Evolutionary conservation across 1,284 basidiomycete genomes (phyloP).

Genomic region (Marasmius sp.): DNA sequence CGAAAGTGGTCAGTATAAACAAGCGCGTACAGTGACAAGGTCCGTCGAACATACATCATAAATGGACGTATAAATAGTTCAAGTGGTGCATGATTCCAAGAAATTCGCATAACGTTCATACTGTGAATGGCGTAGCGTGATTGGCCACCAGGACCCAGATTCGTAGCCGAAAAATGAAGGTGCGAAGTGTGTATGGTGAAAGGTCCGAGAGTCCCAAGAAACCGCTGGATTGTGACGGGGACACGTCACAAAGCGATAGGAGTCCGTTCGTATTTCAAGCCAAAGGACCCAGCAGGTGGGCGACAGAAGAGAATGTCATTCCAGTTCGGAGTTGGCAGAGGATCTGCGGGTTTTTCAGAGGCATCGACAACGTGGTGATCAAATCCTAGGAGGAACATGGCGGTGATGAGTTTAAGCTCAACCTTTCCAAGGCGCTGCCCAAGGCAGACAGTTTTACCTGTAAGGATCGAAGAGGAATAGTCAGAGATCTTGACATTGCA

Average conservation of each 20-base stretch:
- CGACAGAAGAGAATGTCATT: constrained; percentile 70
- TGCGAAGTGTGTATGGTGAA: too few species aligned
- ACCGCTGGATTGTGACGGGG: too few species aligned
- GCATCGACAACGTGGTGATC: constrained; percentile 54
- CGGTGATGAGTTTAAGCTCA: constrained; percentile 65
- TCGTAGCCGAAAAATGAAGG: too few species aligned
- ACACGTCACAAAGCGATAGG: constrained; percentile 29
- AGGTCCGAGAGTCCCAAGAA: too few species aligned
- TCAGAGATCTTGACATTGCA: constrained; percentile 12
- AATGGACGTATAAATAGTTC: constrained; percentile 21
- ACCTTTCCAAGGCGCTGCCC: constrained; percentile 71
- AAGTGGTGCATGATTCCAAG: background rate
- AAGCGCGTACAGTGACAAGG: background rate
- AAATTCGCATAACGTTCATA: background rate
- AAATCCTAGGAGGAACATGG: constrained; percentile 63
- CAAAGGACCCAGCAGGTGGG: constrained; percentile 53
- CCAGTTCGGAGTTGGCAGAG: constrained; percentile 66
- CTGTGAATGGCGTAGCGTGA: too few species aligned
- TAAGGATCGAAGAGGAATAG: constrained; percentile 17
- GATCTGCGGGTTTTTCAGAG: constrained; percentile 40
- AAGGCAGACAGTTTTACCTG: constrained; percentile 67
- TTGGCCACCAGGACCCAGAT: too few species aligned
- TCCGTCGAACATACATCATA: constrained; percentile 2
- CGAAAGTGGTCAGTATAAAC: background rate
- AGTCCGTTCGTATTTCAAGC: constrained; percentile 48